Percentiles rank a stretch among this genome's conserved stretches.
Conservation (phyloP, 768 basidiomycete species). For the Coprinopsis cinerea region DNA sequence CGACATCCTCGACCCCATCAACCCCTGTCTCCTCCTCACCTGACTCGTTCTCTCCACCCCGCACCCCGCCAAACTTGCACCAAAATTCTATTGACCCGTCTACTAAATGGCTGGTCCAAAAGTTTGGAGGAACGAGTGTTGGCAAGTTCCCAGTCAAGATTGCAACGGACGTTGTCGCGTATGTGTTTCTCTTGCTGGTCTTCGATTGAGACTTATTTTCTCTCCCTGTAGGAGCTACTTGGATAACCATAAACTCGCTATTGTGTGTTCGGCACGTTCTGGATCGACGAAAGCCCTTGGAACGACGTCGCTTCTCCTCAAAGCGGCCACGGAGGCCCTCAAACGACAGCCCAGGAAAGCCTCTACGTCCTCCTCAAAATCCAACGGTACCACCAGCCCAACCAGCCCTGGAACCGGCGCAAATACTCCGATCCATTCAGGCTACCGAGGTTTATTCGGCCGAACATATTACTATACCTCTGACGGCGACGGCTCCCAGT, state of each 20-base stretch:
- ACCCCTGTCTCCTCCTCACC: no score
- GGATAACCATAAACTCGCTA: conserved; percentile 74
- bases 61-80: conserved; percentile 65
- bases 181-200: no score
- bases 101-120: conserved; percentile 87
- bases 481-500: conserved; percentile 28
- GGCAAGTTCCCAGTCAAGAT: conserved; percentile 88
- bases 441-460: no score
- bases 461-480: conserved; percentile 16
- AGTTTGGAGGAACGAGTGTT: conserved; percentile 90
- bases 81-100: conserved; percentile 72
- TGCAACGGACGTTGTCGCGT: conserved; percentile 82
- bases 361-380: no score
- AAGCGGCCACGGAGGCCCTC: conserved; percentile 82
- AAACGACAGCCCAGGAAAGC: no score
- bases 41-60: conserved; percentile 35
- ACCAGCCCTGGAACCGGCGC: conserved; percentile 45
- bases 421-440: no score
- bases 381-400: no score
- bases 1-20: conserved; percentile 3
- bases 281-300: conserved; percentile 92
- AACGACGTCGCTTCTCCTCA: conserved; percentile 89
- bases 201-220: conserved; percentile 5
- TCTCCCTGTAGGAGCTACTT: conserved; percentile 52
- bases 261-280: conserved; percentile 97